Conservation (phyloP, 805 yeast genomes). For the Wickerhamiella occidentalis region DNA sequence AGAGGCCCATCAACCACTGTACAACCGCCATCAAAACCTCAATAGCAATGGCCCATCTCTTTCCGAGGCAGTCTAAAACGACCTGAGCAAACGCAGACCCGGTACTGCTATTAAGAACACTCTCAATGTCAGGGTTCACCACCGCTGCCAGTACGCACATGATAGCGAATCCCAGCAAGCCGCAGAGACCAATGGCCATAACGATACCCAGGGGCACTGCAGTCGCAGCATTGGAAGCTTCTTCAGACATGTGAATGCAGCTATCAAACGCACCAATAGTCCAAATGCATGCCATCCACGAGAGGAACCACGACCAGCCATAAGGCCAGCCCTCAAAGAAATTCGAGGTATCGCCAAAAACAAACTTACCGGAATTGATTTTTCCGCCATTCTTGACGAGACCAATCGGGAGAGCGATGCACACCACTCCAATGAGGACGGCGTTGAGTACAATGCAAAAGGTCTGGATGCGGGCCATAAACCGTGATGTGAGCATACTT, state of each 20-base stretch:
- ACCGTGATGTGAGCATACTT: slow-evolving; percentile 45
- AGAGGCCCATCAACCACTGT: slow-evolving; percentile 56
- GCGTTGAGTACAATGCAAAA: slow-evolving; percentile 45
- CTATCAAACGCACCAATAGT: slow-evolving; percentile 65
- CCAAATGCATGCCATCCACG: slow-evolving; percentile 63
- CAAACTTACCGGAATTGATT: slow-evolving; percentile 40
- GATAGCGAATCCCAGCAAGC: slow-evolving; percentile 46
- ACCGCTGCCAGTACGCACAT: slow-evolving; percentile 40
- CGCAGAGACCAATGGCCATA: slow-evolving; percentile 46
- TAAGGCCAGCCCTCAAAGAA: slow-evolving; percentile 39
- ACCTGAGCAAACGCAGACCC: slow-evolving; percentile 60
- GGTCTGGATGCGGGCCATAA: slow-evolving; percentile 48
- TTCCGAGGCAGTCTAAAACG: slow-evolving; percentile 49
- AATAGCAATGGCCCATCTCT: slow-evolving; percentile 51
- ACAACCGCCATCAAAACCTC: slow-evolving; percentile 47
- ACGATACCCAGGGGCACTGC: slow-evolving; percentile 57
- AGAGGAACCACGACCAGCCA: slow-evolving; percentile 44
- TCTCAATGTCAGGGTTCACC: slow-evolving; percentile 35
- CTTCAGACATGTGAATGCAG: slow-evolving; percentile 62
- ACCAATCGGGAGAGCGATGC: slow-evolving; percentile 58
- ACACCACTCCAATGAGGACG: slow-evolving; percentile 39
- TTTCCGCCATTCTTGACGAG: slow-evolving; percentile 19
- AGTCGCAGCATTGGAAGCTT: slow-evolving; percentile 47
- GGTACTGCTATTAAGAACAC: slow-evolving; percentile 35
- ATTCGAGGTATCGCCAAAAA: slow-evolving; percentile 44